A percentile compares a stretch with the other conserved stretches of the same genome.
These are phyloP conservation scores for Hyaloscypha hepaticicola DNA, from an alignment of 495 filamentous ascomycete species.

Conservation along the genomic window DNA sequence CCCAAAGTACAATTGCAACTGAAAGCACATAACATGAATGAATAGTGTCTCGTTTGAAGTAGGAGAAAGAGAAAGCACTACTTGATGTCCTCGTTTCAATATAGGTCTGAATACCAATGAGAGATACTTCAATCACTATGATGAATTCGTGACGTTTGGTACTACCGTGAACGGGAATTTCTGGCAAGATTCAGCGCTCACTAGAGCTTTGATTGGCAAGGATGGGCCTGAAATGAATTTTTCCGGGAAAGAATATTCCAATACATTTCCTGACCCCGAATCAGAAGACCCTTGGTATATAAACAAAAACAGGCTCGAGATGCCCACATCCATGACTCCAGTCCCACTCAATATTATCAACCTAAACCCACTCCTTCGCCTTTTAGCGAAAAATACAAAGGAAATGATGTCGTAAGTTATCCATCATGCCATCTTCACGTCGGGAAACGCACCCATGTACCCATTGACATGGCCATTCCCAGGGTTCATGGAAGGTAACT, in stretches of 20 bases:
- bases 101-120: no score
- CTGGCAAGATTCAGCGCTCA: no score
- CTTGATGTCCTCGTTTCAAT: no score
- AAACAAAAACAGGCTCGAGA: neutral
- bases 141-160: no score
- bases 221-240: neutral
- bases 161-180: no score
- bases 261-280: neutral
- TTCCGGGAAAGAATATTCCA: neutral
- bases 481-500: constrained; percentile 1
- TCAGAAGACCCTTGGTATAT: neutral
- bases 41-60: no score
- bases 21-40: no score
- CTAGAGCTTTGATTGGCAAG: neutral
- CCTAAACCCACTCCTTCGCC: neutral
- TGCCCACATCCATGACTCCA: neutral
- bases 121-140: no score
- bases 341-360: neutral
- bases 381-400: neutral
- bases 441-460: neutral
- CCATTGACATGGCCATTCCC: constrained; percentile 2
- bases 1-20: no score
- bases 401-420: neutral
- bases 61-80: no score
- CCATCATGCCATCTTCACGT: neutral